Percentiles rank a stretch among this genome's conserved stretches.
phyloP scores from a whole-genome alignment of 768 basidiomycete genomes.

The Coprinellus aureogranulatus region DNA sequence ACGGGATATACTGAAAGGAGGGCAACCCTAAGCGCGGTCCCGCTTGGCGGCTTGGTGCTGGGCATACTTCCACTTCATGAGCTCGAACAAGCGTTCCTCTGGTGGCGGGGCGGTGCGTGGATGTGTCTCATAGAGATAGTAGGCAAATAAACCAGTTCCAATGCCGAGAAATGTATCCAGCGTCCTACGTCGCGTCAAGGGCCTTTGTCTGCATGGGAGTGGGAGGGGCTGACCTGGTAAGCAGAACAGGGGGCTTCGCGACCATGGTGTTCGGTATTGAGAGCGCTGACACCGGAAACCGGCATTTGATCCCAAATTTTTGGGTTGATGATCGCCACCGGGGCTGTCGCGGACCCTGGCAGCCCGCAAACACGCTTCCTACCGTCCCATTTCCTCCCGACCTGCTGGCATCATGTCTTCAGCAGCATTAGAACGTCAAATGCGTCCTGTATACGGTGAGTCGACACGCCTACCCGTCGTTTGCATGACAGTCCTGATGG shows the following conservation, averaged over 20 bases:
- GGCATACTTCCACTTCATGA: slow-evolving; percentile 67
- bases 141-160: slow-evolving; percentile 76
- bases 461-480: slow-evolving; percentile 6
- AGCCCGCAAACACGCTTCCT: not conserved
- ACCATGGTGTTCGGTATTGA: slow-evolving; percentile 18
- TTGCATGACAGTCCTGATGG: not conserved
- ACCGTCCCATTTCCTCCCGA: slow-evolving; percentile 3
- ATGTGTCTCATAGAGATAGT: slow-evolving; percentile 76
- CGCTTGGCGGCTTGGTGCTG: slow-evolving; percentile 36
- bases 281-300: slow-evolving; percentile 2
- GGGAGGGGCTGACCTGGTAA: slow-evolving; percentile 45
- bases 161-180: slow-evolving; percentile 74
- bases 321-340: slow-evolving; percentile 7
- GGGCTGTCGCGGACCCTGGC: not conserved
- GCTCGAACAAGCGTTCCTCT: slow-evolving; percentile 51
- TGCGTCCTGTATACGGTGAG: slow-evolving; percentile 82
- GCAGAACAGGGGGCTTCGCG: slow-evolving; percentile 36
- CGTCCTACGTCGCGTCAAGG: slow-evolving; percentile 36
- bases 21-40: slow-evolving; percentile 7
- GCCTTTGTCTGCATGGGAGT: slow-evolving; percentile 3
- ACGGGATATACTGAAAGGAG: slow-evolving; percentile 28
- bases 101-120: slow-evolving; percentile 65
- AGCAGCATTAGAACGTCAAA: slow-evolving; percentile 72
- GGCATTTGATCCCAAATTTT: slow-evolving; percentile 8
- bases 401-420: slow-evolving; percentile 44